phyloP scores from a whole-genome alignment of 768 basidiomycete genomes.

The Amanita pseudoporphyria region DNA sequence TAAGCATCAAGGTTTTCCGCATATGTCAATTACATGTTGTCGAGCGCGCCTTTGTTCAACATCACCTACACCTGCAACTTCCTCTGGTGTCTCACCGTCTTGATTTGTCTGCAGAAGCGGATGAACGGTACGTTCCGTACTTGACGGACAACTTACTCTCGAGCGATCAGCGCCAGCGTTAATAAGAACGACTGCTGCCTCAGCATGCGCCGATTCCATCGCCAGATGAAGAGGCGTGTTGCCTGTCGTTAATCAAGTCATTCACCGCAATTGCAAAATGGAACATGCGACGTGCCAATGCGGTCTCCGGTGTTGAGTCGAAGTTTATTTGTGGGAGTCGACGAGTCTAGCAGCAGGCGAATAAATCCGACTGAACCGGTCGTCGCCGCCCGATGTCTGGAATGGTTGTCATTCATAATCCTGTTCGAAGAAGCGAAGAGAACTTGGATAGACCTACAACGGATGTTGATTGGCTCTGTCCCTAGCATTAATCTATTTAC shows the following conservation, averaged over 20 bases:
- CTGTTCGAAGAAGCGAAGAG: slow-evolving; percentile 14
- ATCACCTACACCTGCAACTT: slow-evolving; percentile 85
- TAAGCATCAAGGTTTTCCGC: slow-evolving; percentile 44
- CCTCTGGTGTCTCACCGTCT: slow-evolving; percentile 82
- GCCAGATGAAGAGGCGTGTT: slow-evolving; percentile 96
- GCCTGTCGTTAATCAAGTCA: slow-evolving; percentile 34
- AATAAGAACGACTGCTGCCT: slow-evolving; percentile 83
- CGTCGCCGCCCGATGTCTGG: slow-evolving; percentile 90
- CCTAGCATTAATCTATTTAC: slow-evolving; percentile 77
- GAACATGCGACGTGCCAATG: slow-evolving; percentile 37
- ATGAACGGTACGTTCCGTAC: slow-evolving; percentile 8
- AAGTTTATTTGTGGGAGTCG: slow-evolving; percentile 64
- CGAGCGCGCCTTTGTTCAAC: slow-evolving; percentile 75
- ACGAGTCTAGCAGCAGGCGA: slow-evolving; percentile 73
- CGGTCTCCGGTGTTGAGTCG: slow-evolving; percentile 83
- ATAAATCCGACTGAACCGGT: slow-evolving; percentile 91
- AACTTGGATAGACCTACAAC: slow-evolving; percentile 42
- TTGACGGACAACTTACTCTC: slow-evolving; percentile 45
- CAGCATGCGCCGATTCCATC: slow-evolving; percentile 92
- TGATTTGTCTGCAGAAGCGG: slow-evolving; percentile 54
- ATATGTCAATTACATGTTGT: slow-evolving; percentile 65
- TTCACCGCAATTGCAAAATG: slow-evolving; percentile 7
- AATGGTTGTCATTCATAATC: slow-evolving; percentile 8
- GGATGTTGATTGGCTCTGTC: slow-evolving; percentile 92
- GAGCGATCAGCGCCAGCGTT: slow-evolving; percentile 92